Conservation (phyloP, 805 yeast species). For the Sporopachydermia lactativora region DNA sequence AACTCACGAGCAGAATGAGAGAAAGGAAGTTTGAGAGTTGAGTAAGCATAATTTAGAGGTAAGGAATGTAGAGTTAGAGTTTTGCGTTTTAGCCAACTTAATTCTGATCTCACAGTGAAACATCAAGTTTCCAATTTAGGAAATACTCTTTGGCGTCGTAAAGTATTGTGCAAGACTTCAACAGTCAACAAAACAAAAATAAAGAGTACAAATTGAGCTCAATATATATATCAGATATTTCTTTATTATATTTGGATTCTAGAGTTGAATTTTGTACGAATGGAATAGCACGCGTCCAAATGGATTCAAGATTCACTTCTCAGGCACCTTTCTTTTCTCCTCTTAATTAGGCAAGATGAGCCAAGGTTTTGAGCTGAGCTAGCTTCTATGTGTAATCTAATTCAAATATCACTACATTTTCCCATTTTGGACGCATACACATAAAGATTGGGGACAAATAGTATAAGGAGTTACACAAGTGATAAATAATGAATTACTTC, state of each 20-base stretch:
- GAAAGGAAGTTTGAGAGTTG: constrained; percentile 1
- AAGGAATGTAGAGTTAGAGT: constrained; percentile 1
- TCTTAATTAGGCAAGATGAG: constrained; percentile 1
- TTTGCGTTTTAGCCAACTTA: constrained; percentile 1
- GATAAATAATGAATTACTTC: constrained; percentile 1
- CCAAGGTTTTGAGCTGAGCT: constrained; percentile 1
- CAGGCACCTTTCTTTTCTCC: constrained; percentile 1
- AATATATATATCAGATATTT: constrained; percentile 1
- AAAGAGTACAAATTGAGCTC: constrained; percentile 1
- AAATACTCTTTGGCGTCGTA: constrained; percentile 1
- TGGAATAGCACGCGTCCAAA: constrained; percentile 1
- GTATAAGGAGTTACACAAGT: not conserved
- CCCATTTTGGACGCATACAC: constrained; percentile 1
- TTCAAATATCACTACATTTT: constrained; percentile 1
- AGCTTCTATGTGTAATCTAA: constrained; percentile 1
- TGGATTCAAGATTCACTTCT: constrained; percentile 1
- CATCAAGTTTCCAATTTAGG: constrained; percentile 1
- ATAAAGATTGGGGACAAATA: not conserved
- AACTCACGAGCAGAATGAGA: constrained; percentile 1
- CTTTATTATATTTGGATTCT: constrained; percentile 1
- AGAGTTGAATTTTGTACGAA: constrained; percentile 1
- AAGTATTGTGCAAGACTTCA: constrained; percentile 1
- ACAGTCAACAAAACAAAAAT: not conserved
- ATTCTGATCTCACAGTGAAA: constrained; percentile 1
- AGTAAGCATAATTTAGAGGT: constrained; percentile 1